Conservation (phyloP, 129 eudicot genomes). For the Helianthus tuberosus region DNA sequence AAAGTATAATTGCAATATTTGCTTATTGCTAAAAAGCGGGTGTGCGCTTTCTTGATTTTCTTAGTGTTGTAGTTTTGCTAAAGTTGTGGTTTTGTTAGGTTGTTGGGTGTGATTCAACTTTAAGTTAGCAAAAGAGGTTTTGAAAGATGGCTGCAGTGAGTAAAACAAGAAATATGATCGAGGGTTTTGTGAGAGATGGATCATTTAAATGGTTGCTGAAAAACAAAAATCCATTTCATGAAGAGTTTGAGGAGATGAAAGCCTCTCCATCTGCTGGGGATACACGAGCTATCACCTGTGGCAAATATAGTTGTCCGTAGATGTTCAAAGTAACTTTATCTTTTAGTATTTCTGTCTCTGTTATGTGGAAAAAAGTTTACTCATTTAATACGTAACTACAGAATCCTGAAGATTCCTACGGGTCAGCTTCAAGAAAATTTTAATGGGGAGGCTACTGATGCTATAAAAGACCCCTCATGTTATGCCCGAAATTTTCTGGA, state of each 20-base stretch:
- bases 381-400: conserved; percentile 40
- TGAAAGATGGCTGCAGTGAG: conserved; percentile 60
- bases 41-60: neutral
- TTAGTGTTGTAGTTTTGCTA: neutral
- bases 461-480: conserved; percentile 52
- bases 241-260: conserved; percentile 74
- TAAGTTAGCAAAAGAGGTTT: conserved; percentile 13
- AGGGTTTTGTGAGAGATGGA: conserved; percentile 71
- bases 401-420: conserved; percentile 62
- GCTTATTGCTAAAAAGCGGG: neutral
- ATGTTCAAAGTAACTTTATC: conserved; percentile 77
- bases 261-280: conserved; percentile 69
- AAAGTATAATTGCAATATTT: neutral
- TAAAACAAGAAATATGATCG: conserved; percentile 77
- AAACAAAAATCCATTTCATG: conserved; percentile 42
- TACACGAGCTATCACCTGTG: conserved; percentile 67
- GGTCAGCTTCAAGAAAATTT: conserved; percentile 69
- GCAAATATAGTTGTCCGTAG: conserved; percentile 79
- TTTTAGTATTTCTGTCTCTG: neutral
- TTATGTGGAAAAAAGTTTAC: neutral
- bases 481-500: conserved; percentile 87
- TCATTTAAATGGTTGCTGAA: conserved; percentile 80
- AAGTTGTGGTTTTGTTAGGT: conserved; percentile 1
- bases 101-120: conserved; percentile 1
- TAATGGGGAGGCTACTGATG: conserved; percentile 66